Evolutionary conservation across 2,329 filamentous ascomycete species (phyloP).

Genomic region (Macroventuria anomochaeta): DNA sequence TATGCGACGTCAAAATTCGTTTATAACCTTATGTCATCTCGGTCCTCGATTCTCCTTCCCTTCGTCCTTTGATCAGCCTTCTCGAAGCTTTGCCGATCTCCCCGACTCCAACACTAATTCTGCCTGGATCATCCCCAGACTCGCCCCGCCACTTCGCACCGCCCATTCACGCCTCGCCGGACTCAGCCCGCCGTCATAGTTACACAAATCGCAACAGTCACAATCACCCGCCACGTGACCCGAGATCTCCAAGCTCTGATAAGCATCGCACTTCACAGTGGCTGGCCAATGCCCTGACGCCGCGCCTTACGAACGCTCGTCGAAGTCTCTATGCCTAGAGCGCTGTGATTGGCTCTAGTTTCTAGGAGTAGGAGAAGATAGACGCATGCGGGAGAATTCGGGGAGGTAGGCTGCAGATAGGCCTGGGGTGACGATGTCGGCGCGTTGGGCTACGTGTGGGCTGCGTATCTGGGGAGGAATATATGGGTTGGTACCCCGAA

Average conservation of each 20-base stretch:
- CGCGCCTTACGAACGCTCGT: conserved; percentile 15
- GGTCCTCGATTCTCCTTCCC: neutral
- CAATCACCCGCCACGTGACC: conserved; percentile 9
- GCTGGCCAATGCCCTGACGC: conserved; percentile 13
- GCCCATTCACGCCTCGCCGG: conserved; percentile 13
- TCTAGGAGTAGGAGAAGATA: conserved; percentile 12
- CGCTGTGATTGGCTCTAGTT: conserved; percentile 17
- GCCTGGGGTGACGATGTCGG: conserved; percentile 18
- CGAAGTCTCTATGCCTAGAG: conserved; percentile 10
- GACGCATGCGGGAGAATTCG: conserved; percentile 15
- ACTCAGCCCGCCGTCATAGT: neutral
- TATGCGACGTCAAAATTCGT: neutral
- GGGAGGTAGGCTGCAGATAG: conserved; percentile 11
- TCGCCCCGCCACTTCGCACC: conserved; percentile 2
- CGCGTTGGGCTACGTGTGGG: conserved; percentile 12
- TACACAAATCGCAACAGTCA: conserved; percentile 17
- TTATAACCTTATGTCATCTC: neutral
- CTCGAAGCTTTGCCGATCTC: conserved; percentile 20
- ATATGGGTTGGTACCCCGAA: conserved; percentile 13
- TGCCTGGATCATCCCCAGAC: conserved; percentile 14
- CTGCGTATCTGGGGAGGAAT: conserved; percentile 6
- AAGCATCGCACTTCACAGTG: conserved; percentile 14
- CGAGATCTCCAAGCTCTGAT: conserved; percentile 10
- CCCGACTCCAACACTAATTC: conserved; percentile 5
- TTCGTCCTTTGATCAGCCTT: conserved; percentile 12